Percentiles rank a stretch among this genome's conserved stretches.
These are phyloP conservation scores for Lachancea fermentati DNA, from an alignment of 805 yeast species.

Conservation along the genomic window DNA sequence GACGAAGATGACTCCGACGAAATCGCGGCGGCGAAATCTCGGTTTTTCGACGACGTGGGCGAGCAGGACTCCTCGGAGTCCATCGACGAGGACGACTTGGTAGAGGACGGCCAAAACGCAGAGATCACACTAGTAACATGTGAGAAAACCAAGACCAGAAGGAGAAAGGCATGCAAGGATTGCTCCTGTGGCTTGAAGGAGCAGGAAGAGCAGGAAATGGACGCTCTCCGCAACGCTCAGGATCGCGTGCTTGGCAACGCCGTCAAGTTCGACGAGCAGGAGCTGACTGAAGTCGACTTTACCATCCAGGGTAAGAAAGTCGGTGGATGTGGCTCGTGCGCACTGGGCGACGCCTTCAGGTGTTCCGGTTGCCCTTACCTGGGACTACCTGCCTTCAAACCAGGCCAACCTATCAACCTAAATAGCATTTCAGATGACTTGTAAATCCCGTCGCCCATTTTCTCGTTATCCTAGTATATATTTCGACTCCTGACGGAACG, in stretches of 20 bases:
- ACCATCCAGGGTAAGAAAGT: conserved; percentile 90
- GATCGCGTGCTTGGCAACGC: conserved; percentile 39
- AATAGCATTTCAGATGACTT: conserved; percentile 75
- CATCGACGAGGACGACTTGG: conserved; percentile 53
- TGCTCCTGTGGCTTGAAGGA: conserved; percentile 97
- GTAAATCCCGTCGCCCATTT: no score
- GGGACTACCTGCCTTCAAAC: conserved; percentile 97
- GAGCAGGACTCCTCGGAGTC: conserved; percentile 44
- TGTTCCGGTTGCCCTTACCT: conserved; percentile 97
- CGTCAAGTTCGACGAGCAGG: conserved; percentile 46
- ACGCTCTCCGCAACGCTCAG: conserved; percentile 22
- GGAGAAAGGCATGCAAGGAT: conserved; percentile 91
- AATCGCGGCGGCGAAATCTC: conserved; percentile 44
- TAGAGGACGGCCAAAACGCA: conserved; percentile 36
- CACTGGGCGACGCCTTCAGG: conserved; percentile 96
- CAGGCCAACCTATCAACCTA: conserved; percentile 83
- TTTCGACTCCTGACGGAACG: no score
- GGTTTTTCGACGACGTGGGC: conserved; percentile 45
- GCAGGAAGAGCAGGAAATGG: conserved; percentile 59
- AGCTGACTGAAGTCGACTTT: conserved; percentile 86
- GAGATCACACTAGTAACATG: conserved; percentile 28
- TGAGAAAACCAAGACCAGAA: conserved; percentile 27
- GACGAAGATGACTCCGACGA: conserved; percentile 36
- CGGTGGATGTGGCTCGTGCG: conserved; percentile 96
- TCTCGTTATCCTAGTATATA: no score